Conservation (phyloP, 1,284 basidiomycete species). For the Pulchroboletus neoregius region DNA sequence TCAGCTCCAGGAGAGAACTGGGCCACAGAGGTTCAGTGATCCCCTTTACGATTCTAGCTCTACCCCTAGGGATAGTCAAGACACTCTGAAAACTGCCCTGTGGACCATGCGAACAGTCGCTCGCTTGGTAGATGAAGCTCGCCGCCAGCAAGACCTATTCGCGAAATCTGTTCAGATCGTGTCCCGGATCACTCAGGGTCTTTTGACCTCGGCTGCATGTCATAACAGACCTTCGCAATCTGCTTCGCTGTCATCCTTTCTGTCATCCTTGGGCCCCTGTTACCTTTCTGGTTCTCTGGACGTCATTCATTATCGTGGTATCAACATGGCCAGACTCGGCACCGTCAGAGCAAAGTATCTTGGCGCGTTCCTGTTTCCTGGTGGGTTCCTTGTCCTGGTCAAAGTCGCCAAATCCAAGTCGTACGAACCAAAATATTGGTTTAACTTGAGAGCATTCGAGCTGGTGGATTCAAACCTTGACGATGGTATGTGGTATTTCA, state of each 20-base stretch:
- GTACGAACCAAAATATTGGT: slow-evolving; percentile 87
- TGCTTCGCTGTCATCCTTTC: slow-evolving; percentile 48
- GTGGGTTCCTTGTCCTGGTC: slow-evolving; percentile 80
- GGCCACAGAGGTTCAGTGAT: slow-evolving; percentile 31
- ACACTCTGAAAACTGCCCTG: slow-evolving; percentile 49
- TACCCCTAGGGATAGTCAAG: slow-evolving; percentile 12
- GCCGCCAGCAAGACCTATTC: slow-evolving; percentile 62
- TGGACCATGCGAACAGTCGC: slow-evolving; percentile 61
- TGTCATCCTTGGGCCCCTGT: slow-evolving; percentile 70
- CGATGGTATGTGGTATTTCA: slow-evolving; percentile 46
- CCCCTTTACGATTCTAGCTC: neutral
- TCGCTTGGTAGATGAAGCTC: slow-evolving; percentile 57
- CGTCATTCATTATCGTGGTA: slow-evolving; percentile 64
- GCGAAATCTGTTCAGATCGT: slow-evolving; percentile 67
- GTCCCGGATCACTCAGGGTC: slow-evolving; percentile 54
- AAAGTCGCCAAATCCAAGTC: slow-evolving; percentile 77
- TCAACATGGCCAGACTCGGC: slow-evolving; percentile 36
- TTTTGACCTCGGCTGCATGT: slow-evolving; percentile 31
- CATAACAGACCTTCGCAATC: slow-evolving; percentile 32
- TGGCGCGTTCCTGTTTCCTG: slow-evolving; percentile 83
- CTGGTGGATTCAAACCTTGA: slow-evolving; percentile 68
- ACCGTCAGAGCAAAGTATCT: slow-evolving; percentile 79
- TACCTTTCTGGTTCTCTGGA: slow-evolving; percentile 79
- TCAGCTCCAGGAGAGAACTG: slow-evolving; percentile 53
- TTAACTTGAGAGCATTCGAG: slow-evolving; percentile 69